These are phyloP conservation scores for Discostella stelligeroides DNA, from an alignment of 108 stramenopile species.

Conservation along the genomic window DNA sequence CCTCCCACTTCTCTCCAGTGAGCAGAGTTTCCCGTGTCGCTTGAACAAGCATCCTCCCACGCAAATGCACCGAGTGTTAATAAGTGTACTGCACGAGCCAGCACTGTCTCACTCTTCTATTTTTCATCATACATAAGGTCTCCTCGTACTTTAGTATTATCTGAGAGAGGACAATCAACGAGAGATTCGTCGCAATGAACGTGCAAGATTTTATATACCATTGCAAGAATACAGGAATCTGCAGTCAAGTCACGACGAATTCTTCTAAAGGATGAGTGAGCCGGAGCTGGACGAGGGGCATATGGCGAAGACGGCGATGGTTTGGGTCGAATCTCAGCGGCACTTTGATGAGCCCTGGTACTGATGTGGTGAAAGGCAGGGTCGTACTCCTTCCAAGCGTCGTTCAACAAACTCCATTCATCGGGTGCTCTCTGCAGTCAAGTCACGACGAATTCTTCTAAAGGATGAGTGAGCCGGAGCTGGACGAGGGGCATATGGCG, in stretches of 20 bases:
- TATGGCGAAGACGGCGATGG: constrained; percentile 52
- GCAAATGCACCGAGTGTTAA: constrained; percentile 80
- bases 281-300: constrained; percentile 57
- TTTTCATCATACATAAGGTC: constrained; percentile 61
- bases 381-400: constrained; percentile 81
- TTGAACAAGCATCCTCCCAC: constrained; percentile 55
- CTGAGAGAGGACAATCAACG: constrained; percentile 24
- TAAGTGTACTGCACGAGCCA: constrained; percentile 78
- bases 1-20: constrained; percentile 61
- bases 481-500: constrained; percentile 69
- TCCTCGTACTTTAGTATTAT: constrained; percentile 49
- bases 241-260: constrained; percentile 69
- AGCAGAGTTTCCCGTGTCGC: constrained; percentile 8
- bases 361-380: constrained; percentile 81
- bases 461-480: constrained; percentile 62
- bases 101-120: constrained; percentile 75
- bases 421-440: constrained; percentile 61
- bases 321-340: constrained; percentile 74
- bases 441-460: constrained; percentile 65
- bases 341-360: constrained; percentile 68
- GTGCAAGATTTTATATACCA: constrained; percentile 74
- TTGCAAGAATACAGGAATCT: constrained; percentile 64
- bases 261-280: constrained; percentile 63
- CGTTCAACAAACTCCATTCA: constrained; percentile 69
- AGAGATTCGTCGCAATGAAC: constrained; percentile 60